These are phyloP conservation scores for Acorus gramineus DNA, from an alignment of 106 monocot species.

Conservation along the genomic window DNA sequence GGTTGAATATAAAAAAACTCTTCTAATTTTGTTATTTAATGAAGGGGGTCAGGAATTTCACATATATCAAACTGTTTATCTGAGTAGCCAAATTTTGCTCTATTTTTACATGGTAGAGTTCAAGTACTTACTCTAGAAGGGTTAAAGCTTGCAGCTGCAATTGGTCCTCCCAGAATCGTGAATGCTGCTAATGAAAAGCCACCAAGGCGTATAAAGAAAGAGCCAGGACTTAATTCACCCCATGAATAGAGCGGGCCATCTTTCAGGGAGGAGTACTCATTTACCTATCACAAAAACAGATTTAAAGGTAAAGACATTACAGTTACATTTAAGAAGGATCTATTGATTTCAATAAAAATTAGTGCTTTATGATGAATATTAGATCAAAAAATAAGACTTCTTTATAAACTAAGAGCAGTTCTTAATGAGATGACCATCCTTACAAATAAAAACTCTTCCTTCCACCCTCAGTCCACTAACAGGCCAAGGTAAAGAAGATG, in stretches of 20 bases:
- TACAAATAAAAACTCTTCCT: too few species aligned
- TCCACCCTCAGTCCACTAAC: too few species aligned
- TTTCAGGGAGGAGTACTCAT: slow-evolving; percentile 82
- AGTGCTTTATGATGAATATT: neutral
- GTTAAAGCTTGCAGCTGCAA: slow-evolving; percentile 81
- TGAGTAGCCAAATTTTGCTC: neutral
- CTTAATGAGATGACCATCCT: too few species aligned
- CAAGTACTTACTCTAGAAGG: slow-evolving; percentile 51
- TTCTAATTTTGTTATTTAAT: too few species aligned
- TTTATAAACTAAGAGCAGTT: too few species aligned
- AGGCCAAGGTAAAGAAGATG: too few species aligned
- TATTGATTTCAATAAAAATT: too few species aligned
- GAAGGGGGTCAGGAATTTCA: too few species aligned
- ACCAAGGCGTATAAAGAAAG: slow-evolving; percentile 71
- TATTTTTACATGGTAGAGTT: neutral
- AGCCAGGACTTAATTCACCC: slow-evolving; percentile 62
- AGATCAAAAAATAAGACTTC: neutral
- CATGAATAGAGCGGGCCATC: slow-evolving; percentile 70
- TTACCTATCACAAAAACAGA: slow-evolving; percentile 39
- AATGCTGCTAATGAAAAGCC: slow-evolving; percentile 58
- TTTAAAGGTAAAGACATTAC: too few species aligned
- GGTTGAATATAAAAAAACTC: too few species aligned
- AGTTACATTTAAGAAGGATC: too few species aligned
- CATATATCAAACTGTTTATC: too few species aligned
- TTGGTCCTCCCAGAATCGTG: slow-evolving; percentile 62